Evolutionary conservation across 1,284 basidiomycete species (phyloP), one percentile per base, ranked within the genome.

Genomic region (Austroboletus niveus): DNA sequence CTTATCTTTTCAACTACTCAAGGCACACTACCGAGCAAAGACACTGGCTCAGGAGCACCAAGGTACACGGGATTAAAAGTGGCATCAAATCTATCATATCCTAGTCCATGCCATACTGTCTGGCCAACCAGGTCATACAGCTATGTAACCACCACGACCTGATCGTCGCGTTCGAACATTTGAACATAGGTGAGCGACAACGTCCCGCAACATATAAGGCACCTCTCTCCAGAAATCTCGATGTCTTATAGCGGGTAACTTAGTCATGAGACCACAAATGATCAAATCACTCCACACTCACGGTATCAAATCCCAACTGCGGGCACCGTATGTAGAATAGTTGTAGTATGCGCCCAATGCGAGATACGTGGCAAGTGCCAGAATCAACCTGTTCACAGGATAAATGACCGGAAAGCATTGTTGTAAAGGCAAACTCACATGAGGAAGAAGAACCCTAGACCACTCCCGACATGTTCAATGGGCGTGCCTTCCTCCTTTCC

Each of bases 151-250:
- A 44, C 85, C 82, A 51, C 84, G 78, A 62, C 73, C 80, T 15
- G 82, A 74, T n/a, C 80, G 79, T 60, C 81, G 78, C 55, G 84
- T 81, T 48, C 85, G 83, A 42, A 88, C 77, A 44, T 78, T 77
- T 20, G 86, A 84, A 68, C 87, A 89, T 40, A 92, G 69, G 69
- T 91, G 88, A 14, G 84, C 81, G 45, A 84, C 65, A 32, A 93
- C 81, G 60, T 92, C 90, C 38, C 77, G 76, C 34, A 91, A 66
- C 80, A 93, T 86, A 60, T 89, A 91, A 5, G 90, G 90, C 5
- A 92, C 85, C 69, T 93, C 90, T 68, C 83, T 74, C 89, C 89
- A 92, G 70, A 93, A 90, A 65, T 92, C 89, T 42, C 89, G 86
- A 69, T 92, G 89, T 54, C 89, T 92, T 4, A 58, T 41, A 24